Evolutionary conservation across 331 rosid genomes (phyloP), one percentile per base, ranked within the genome.

Genomic region (Acacia pycnantha): DNA sequence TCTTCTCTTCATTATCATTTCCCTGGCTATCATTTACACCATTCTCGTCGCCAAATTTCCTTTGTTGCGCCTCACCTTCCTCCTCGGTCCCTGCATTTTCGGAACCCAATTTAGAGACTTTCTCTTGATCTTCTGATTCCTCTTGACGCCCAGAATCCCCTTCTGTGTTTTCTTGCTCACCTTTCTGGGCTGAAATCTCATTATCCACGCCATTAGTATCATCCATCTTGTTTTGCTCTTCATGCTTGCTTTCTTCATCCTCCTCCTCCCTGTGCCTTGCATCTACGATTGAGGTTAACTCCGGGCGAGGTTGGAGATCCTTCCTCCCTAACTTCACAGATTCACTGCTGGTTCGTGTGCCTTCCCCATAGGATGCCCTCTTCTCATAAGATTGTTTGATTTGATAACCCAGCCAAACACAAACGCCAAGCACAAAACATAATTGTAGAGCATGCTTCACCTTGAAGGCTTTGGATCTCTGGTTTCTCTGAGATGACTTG

Each of bases 361-460:
- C 71, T 56, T 85, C 85, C 14, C 44, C 69, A 31, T 75, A 76
- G 21, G 93, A 75, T 1, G 86, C 77, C 79, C 84, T 95, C 86
- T 90, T 92, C 50, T 83, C 87, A 15, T 79, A 85, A 11, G 98
- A 91, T 84, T 93, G 97, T 82, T 78, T 91, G 85, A 95, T 72
- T 84, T 95, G 99, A 83, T 95, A 93, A 88, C 90, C 90, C 50
- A 95, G 87, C 99, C 99, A 95, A 78, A 91, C 33, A 81, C 97
- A 83, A 71, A 93, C 92, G 33, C 95, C 98, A 80, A 86, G 70
- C 81, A 93, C 79, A 82, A 95, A 80, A 75, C 80, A 83, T 69
- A 92, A 54, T 56, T 95, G 99, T 68, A 95, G 79, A 62, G 91
- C 99, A 90, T 93, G 99, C 89, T 93, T 95, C 85, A 95, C 98